Percentiles rank a stretch among this genome's conserved stretches.
Conservation (phyloP, 108 stramenopile species). For the Cylindrotheca fusiformis region DNA sequence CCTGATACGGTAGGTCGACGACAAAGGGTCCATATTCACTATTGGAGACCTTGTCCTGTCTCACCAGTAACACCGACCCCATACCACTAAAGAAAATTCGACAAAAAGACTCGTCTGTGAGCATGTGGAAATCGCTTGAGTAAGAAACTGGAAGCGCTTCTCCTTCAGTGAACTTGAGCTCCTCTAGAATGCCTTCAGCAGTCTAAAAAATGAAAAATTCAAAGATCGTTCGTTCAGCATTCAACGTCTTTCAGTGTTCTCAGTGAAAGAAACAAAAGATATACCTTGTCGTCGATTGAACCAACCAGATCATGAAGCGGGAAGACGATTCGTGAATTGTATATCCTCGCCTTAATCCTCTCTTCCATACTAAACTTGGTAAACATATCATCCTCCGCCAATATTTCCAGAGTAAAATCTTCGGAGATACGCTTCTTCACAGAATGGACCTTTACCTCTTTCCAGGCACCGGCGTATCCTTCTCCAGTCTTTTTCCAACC, state of each 20-base stretch:
- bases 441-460: not conserved
- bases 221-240: no score
- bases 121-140: not conserved
- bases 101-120: not conserved
- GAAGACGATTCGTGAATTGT: not conserved
- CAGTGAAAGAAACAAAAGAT: no score
- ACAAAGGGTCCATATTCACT: constrained; percentile 7
- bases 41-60: constrained; percentile 3
- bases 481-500: not conserved
- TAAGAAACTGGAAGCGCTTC: not conserved
- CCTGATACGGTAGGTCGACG: constrained; percentile 4
- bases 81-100: constrained; percentile 17
- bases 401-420: not conserved
- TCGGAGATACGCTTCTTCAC: not conserved
- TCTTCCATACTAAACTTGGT: not conserved
- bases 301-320: not conserved
- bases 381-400: not conserved
- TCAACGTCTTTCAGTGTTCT: no score
- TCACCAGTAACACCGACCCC: constrained; percentile 8
- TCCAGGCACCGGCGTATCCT: not conserved
- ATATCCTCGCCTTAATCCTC: not conserved
- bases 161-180: not conserved
- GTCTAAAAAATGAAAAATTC: no score
- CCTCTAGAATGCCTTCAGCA: not conserved
- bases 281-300: not conserved